Conservation (phyloP, 78 protist species). For the Dictyostelium capitatum region DNA sequence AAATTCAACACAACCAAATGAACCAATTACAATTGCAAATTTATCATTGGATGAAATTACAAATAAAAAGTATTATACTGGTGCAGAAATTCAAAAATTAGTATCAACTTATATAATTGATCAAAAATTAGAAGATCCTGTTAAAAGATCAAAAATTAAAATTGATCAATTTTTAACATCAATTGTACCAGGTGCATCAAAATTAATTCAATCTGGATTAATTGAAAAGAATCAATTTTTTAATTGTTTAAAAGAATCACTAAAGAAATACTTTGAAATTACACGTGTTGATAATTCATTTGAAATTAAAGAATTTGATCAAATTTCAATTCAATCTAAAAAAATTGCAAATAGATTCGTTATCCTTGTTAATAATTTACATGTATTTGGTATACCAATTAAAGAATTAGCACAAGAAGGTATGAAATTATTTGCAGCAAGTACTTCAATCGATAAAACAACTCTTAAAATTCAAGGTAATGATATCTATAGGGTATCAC, state of each 20-base stretch:
- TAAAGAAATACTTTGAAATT: conserved; percentile 9
- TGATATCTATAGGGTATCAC: conserved; percentile 12
- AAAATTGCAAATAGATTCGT: conserved; percentile 46
- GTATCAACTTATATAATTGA: conserved; percentile 7
- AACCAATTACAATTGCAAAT: not conserved
- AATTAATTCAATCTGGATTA: not conserved
- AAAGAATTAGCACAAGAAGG: conserved; percentile 69
- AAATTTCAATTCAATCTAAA: not conserved
- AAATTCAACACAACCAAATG: not conserved
- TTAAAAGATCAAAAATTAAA: not conserved
- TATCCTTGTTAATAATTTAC: conserved; percentile 26
- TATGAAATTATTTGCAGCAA: conserved; percentile 63
- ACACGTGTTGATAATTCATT: not conserved
- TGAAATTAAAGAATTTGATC: not conserved
- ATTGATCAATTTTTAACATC: not conserved
- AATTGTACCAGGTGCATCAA: not conserved
- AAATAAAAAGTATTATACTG: not conserved
- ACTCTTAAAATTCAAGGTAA: conserved; percentile 65
- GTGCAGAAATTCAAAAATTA: conserved; percentile 3
- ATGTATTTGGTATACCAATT: conserved; percentile 7
- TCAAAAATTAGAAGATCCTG: conserved; percentile 22
- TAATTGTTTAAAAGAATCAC: not conserved
- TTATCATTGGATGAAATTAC: not conserved
- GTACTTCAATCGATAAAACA: conserved; percentile 24
- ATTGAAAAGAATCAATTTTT: not conserved